A percentile compares a stretch with the other conserved stretches of the same genome.
These are phyloP conservation scores for Globisporangium emineosum DNA, from an alignment of 352 stramenopile genomes.

Conservation along the genomic window DNA sequence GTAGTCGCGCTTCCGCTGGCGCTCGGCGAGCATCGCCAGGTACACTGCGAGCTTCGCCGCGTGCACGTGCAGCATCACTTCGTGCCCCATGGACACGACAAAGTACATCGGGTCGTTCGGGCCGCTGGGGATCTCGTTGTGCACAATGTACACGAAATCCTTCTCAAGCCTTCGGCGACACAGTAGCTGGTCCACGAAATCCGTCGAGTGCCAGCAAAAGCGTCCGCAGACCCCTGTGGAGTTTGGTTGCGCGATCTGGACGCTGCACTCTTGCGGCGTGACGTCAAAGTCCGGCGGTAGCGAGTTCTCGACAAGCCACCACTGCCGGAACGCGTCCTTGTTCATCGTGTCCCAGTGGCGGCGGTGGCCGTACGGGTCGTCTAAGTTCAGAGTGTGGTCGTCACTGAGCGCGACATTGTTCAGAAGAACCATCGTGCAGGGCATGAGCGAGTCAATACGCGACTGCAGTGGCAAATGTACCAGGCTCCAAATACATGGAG, in stretches of 20 bases:
- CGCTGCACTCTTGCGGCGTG: slow-evolving; percentile 39
- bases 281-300: slow-evolving; percentile 47
- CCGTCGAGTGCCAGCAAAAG: slow-evolving; percentile 63
- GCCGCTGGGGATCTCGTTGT: slow-evolving; percentile 39
- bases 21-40: slow-evolving; percentile 39
- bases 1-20: slow-evolving; percentile 42
- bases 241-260: slow-evolving; percentile 54
- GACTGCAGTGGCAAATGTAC: slow-evolving; percentile 35
- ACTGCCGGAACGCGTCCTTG: slow-evolving; percentile 51
- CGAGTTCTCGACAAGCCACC: slow-evolving; percentile 22
- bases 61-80: slow-evolving; percentile 46
- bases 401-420: slow-evolving; percentile 33
- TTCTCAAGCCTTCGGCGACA: slow-evolving; percentile 46
- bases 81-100: slow-evolving; percentile 46
- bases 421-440: slow-evolving; percentile 49
- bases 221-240: slow-evolving; percentile 50
- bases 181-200: slow-evolving; percentile 28
- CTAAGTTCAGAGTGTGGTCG: slow-evolving; percentile 36
- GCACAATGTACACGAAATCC: slow-evolving; percentile 51
- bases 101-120: slow-evolving; percentile 47
- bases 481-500: slow-evolving; percentile 29
- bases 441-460: slow-evolving; percentile 44
- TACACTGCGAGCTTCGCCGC: slow-evolving; percentile 41
- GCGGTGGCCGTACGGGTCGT: slow-evolving; percentile 42
- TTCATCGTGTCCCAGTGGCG: slow-evolving; percentile 46